Base-by-base conservation (phyloP, 2,329 filamentous ascomycete species). In the Xylaria sp. region DNA sequence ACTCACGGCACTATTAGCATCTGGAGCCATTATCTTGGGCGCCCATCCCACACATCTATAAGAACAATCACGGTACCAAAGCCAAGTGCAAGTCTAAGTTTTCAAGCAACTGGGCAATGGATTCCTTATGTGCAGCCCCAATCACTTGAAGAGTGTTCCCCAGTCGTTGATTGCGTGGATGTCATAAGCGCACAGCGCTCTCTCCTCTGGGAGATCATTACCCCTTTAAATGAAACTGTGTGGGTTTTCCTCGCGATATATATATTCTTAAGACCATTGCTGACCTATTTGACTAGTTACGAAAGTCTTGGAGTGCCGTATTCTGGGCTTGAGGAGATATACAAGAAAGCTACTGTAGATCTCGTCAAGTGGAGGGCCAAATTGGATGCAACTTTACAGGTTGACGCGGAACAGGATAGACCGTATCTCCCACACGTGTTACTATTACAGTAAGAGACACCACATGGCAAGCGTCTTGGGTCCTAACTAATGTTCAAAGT, bases 401-500 rank as follows among this genome's bases (percentile, higher is more conserved):
- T 54, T 21, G 51, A 54, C 5, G 37, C 29, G 3, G 18, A 54
- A 54, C 29, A 54, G 10, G 51, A 54, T 12, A 37, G 51, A 12
- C 29, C 51, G 16, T 54, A 54, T 21, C 51, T 54, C 6, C 51
- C 51, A 12, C 51, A 37, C 18, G 51, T 54, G 9, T 3, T 54
- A n/a, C 29, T 54, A 21, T 21, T 54, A 37, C 51, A 54, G 51
- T 54, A 54, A 10, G 42, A 13, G 3, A 44, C 12, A 13, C 21
- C 42, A n/a, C 9, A 44, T 18, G n/a, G n/a, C n/a, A n/a, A 13
- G 6, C 18, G 18, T 18, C 35, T 21, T 37, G 3, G 29, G 21
- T 23, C 10, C 18, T 21, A n/a, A 23, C 51, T 54, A 54, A 54
- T 35, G 5, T 54, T 21, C 51, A 54, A 54, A 68, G 65, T 47